These are phyloP conservation scores for Talaromyces ruber DNA, from an alignment of 495 filamentous ascomycete species.

Conservation along the genomic window DNA sequence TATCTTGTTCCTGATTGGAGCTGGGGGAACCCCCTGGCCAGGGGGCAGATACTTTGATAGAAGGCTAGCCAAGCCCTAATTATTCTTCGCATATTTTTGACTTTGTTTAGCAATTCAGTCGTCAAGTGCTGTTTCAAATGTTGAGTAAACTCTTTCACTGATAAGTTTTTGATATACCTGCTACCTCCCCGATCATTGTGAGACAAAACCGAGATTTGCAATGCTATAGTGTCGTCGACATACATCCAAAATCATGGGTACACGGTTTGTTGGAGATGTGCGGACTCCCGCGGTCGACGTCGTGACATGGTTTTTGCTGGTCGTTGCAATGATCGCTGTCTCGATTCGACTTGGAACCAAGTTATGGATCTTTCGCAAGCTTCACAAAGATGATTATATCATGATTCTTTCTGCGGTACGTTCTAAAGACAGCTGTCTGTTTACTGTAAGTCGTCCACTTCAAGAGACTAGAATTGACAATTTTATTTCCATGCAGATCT, in stretches of 20 bases:
- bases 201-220: background rate
- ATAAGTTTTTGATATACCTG: background rate
- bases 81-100: background rate
- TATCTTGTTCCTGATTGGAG: background rate
- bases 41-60: background rate
- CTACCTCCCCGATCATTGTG: background rate
- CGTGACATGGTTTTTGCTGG: constrained; percentile 13
- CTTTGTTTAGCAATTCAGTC: background rate
- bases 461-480: background rate
- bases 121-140: background rate
- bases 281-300: constrained; percentile 6
- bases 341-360: constrained; percentile 14
- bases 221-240: background rate
- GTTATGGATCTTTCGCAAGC: constrained; percentile 11
- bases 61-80: background rate
- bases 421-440: background rate
- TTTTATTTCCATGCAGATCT: constrained; percentile 2
- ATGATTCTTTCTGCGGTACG: constrained; percentile 14
- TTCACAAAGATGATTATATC: constrained; percentile 13
- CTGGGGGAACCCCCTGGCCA: background rate
- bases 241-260: background rate
- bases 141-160: background rate
- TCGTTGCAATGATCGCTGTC: constrained; percentile 12
- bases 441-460: background rate
- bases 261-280: constrained; percentile 1